These are phyloP conservation scores for Leptographium flavum DNA, from an alignment of 2,329 filamentous ascomycete genomes.

Conservation along the genomic window DNA sequence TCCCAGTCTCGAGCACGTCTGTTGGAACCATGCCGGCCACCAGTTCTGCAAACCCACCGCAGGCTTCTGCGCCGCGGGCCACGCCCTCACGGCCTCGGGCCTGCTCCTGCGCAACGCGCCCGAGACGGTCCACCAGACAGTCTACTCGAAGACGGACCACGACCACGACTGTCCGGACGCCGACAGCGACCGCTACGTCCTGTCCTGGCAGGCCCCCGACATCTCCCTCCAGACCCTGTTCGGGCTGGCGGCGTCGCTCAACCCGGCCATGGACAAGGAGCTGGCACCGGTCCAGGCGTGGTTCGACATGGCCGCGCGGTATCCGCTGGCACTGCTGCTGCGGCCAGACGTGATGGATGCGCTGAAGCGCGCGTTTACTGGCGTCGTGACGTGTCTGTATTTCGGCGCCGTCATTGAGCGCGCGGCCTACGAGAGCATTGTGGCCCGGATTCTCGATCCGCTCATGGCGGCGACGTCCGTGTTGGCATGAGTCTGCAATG, in stretches of 20 bases:
- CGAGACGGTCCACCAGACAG: slow-evolving; percentile 16
- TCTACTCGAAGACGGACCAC: slow-evolving; percentile 4
- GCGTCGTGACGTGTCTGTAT: slow-evolving; percentile 29
- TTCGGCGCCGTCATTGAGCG: slow-evolving; percentile 35
- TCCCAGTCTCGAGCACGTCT: slow-evolving; percentile 34
- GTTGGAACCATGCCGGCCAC: slow-evolving; percentile 33
- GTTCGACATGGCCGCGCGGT: slow-evolving; percentile 34
- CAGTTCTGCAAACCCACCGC: slow-evolving; percentile 12
- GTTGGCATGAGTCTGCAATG: too few relatives aligned
- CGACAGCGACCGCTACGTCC: slow-evolving; percentile 4
- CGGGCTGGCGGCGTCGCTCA: slow-evolving; percentile 30
- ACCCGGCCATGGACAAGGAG: slow-evolving; percentile 23
- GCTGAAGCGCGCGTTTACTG: slow-evolving; percentile 26
- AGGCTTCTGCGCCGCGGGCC: slow-evolving; percentile 17
- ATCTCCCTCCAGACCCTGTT: slow-evolving; percentile 28
- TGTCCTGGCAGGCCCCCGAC: slow-evolving; percentile 23
- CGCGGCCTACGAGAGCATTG: slow-evolving; percentile 30
- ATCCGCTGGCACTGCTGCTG: slow-evolving; percentile 24
- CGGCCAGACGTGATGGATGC: slow-evolving; percentile 19
- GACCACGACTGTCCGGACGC: slow-evolving; percentile 6
- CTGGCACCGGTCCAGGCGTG: slow-evolving; percentile 38
- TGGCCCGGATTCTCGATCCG: slow-evolving; percentile 24
- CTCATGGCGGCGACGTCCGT: neutral
- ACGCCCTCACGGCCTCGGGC: slow-evolving; percentile 29
- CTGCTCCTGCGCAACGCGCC: slow-evolving; percentile 27